Conservation (phyloP, 257 asterid genomes). For the Parsonsia alboflavescens region DNA sequence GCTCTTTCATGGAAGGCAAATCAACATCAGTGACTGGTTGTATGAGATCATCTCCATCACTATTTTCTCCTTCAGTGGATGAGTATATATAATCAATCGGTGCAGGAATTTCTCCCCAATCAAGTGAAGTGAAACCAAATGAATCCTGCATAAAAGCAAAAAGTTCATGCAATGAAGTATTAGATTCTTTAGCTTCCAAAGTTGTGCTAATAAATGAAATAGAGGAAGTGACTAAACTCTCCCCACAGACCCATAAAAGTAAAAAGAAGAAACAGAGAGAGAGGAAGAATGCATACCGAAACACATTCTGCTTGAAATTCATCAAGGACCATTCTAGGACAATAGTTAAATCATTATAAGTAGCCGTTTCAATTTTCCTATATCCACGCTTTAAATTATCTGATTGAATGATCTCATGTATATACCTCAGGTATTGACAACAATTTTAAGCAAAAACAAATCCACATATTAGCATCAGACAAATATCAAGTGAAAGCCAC, state of each 20-base stretch:
- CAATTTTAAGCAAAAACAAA: not conserved
- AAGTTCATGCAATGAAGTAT: conserved; percentile 10
- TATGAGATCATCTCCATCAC: conserved; percentile 66
- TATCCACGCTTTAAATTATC: not conserved
- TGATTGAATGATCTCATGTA: not conserved
- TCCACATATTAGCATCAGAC: not conserved
- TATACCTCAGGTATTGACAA: not conserved
- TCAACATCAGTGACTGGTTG: conserved; percentile 80
- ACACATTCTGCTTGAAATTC: not conserved
- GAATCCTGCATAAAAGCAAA: conserved; percentile 41
- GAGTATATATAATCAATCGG: conserved; percentile 40
- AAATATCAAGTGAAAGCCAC: not conserved
- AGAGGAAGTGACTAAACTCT: not conserved
- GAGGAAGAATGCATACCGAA: not conserved
- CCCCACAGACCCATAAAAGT: too few species aligned
- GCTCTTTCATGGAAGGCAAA: conserved; percentile 63
- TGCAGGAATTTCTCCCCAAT: conserved; percentile 50
- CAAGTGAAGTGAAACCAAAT: conserved; percentile 44
- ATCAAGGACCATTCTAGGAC: not conserved
- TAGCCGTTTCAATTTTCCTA: not conserved
- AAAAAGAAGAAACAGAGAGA: too few species aligned
- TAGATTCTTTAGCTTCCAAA: not conserved
- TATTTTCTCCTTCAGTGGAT: conserved; percentile 86
- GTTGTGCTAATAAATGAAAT: not conserved
- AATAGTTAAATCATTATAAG: not conserved